These are phyloP conservation scores for Exophiala sp. DNA, from an alignment of 2,329 filamentous ascomycete species.

Conservation along the genomic window DNA sequence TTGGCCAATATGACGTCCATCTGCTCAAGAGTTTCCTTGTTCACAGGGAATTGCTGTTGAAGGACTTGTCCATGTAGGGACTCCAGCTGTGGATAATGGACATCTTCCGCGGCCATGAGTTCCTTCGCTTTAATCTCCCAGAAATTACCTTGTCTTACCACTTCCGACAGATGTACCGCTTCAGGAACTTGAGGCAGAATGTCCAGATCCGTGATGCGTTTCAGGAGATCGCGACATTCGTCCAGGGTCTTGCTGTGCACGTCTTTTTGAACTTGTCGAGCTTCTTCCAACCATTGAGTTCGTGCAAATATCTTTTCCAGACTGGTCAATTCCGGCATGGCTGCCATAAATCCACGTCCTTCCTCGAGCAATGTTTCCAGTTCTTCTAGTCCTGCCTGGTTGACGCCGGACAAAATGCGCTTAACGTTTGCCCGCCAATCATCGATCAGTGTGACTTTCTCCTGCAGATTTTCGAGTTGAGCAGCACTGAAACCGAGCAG, in stretches of 20 bases:
- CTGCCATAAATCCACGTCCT: constrained; percentile 83
- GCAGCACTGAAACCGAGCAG: constrained; percentile 88
- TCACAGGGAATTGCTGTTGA: constrained; percentile 63
- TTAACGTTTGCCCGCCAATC: constrained; percentile 77
- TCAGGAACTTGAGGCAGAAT: constrained; percentile 79
- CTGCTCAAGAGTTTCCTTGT: constrained; percentile 70
- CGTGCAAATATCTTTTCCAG: constrained; percentile 78
- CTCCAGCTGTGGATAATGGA: constrained; percentile 93
- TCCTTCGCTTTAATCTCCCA: constrained; percentile 95
- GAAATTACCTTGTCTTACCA: constrained; percentile 70
- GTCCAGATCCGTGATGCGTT: constrained; percentile 70
- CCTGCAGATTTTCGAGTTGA: constrained; percentile 80
- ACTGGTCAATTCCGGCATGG: constrained; percentile 81
- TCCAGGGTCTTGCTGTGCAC: constrained; percentile 67
- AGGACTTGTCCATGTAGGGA: constrained; percentile 81
- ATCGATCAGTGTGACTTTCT: constrained; percentile 79
- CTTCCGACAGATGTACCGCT: constrained; percentile 70
- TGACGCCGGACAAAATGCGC: constrained; percentile 64
- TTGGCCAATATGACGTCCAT: constrained; percentile 94
- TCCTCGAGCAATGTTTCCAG: constrained; percentile 89
- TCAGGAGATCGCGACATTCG: constrained; percentile 75
- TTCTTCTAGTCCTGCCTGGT: constrained; percentile 63
- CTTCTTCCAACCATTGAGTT: constrained; percentile 82
- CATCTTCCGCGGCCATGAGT: constrained; percentile 82
- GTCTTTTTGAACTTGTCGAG: constrained; percentile 61